Conservation (phyloP, 2,329 filamentous ascomycete species). For the Aspergillus awamori region DNA sequence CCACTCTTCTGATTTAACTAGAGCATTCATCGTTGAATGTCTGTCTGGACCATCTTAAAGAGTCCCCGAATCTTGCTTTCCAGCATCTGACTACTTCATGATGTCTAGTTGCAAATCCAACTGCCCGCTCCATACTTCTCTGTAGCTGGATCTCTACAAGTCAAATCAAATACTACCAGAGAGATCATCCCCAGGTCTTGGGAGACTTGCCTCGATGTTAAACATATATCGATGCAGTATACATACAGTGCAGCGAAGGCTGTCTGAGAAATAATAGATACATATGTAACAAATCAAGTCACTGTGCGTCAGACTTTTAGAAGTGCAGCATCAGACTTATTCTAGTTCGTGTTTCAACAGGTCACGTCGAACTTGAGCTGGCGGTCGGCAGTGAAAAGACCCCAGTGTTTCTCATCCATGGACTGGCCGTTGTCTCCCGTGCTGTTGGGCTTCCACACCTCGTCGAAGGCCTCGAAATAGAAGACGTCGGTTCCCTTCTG, state of each 20-base stretch:
- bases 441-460: conserved; percentile 69
- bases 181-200: not conserved
- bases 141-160: not conserved
- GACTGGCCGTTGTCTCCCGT: conserved; percentile 64
- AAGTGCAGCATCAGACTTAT: not conserved
- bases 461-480: conserved; percentile 74
- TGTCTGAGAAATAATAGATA: conserved; percentile 8
- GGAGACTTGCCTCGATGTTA: not conserved
- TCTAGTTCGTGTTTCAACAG: conserved; percentile 42
- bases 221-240: not conserved
- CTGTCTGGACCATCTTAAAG: too few species aligned
- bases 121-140: not conserved
- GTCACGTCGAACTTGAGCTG: conserved; percentile 58
- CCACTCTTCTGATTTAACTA: too few species aligned
- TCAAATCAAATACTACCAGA: not conserved
- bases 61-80: too few species aligned
- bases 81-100: too few species aligned
- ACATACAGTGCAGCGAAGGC: not conserved
- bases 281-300: not conserved
- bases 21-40: too few species aligned
- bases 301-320: conserved; percentile 3
- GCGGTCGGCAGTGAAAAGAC: conserved; percentile 64
- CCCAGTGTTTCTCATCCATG: conserved; percentile 70
- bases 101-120: too few species aligned
- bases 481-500: conserved; percentile 70